Percentiles rank a stretch among this genome's conserved stretches.
Evolutionary conservation across 2,329 filamentous ascomycete species (phyloP).

Genomic region (Nothomitra cinnamomea): DNA sequence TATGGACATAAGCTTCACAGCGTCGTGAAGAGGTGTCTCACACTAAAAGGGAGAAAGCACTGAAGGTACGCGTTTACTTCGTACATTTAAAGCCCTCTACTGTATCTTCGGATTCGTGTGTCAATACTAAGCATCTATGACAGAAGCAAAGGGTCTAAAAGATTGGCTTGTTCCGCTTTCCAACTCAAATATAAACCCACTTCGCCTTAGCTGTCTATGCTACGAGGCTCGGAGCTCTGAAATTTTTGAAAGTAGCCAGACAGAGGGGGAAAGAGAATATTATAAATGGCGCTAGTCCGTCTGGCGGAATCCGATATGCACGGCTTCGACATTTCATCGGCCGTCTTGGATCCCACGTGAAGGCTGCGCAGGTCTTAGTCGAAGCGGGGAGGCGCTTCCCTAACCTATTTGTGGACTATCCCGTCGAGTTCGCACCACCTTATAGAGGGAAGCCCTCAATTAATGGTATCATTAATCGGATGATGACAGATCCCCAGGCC

Average conservation of each 20-base stretch:
- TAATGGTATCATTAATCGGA: no score
- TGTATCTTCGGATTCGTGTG: not conserved
- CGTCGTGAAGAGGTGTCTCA: not conserved
- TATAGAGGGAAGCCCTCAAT: no score
- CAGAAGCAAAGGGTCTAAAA: not conserved
- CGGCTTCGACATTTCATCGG: not conserved
- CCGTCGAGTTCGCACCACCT: no score
- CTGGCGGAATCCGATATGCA: not conserved
- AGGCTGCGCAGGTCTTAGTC: no score
- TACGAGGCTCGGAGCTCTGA: not conserved
- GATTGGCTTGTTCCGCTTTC: not conserved
- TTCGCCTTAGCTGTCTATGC: not conserved
- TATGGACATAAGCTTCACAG: not conserved
- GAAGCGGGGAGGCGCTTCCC: no score
- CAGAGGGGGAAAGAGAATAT: not conserved
- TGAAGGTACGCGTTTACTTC: not conserved
- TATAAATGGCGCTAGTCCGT: not conserved
- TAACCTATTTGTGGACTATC: no score
- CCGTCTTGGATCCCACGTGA: no score
- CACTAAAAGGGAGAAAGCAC: not conserved
- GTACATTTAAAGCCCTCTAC: no score
- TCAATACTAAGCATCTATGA: not conserved
- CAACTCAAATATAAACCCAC: not conserved
- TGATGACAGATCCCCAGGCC: no score
- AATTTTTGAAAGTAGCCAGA: not conserved